Percentiles rank a stretch among this genome's conserved stretches.
Evolutionary conservation across 2,329 filamentous ascomycete genomes (phyloP).

Genomic region (Geosmithia putterillii): DNA sequence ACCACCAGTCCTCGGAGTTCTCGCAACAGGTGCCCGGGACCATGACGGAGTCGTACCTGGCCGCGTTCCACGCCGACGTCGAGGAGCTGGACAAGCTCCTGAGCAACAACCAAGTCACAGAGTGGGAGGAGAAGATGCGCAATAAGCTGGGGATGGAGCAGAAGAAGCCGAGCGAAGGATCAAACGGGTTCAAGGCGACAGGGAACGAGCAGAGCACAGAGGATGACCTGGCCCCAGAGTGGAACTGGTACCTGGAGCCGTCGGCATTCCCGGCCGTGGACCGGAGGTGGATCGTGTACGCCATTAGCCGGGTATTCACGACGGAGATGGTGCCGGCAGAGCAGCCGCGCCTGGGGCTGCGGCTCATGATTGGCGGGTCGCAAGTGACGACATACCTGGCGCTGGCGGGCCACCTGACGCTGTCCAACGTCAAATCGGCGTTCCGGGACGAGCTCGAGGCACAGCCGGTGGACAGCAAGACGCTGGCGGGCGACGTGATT

Average conservation of each 20-base stretch:
- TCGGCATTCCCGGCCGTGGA: conserved; percentile 43
- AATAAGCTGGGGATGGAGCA: conserved; percentile 34
- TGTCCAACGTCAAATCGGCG: conserved; percentile 45
- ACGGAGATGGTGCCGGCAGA: conserved; percentile 32
- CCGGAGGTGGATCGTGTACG: conserved; percentile 51
- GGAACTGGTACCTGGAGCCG: conserved; percentile 34
- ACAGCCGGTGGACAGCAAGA: conserved; percentile 29
- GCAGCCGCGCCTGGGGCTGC: conserved; percentile 12
- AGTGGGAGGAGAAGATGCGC: conserved; percentile 38
- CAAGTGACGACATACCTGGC: conserved; percentile 47
- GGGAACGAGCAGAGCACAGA: conserved; percentile 6
- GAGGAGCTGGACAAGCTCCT: conserved; percentile 35
- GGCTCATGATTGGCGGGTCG: conserved; percentile 32
- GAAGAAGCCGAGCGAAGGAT: conserved; percentile 2
- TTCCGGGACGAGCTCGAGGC: conserved; percentile 35
- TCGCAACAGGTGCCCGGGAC: conserved; percentile 32
- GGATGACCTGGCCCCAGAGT: conserved; percentile 25
- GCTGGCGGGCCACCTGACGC: conserved; percentile 46
- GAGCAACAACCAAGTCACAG: conserved; percentile 27
- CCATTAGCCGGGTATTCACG: conserved; percentile 48
- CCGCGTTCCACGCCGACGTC: conserved; percentile 29
- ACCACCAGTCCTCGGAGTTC: conserved; percentile 17
- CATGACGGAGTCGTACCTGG: conserved; percentile 35
- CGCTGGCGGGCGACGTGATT: conserved; percentile 49
- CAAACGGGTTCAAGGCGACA: conserved; percentile 1